Percentiles rank a stretch among this genome's conserved stretches.
Evolutionary conservation across 345 rosid species (phyloP).

Genomic region (Brassica napus): Da-Ae NC_063440.1:9177001-9177500

Average conservation of each 20-base stretch:
- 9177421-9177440: background rate
- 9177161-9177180: conserved; percentile 4
- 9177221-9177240: background rate
- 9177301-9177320: conserved; percentile 31
- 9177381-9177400: conserved; percentile 20
- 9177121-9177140: background rate
- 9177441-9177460: background rate
- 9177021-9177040: background rate
- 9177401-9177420: conserved; percentile 16
- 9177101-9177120: background rate
- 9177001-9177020: background rate
- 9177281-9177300: conserved; percentile 32
- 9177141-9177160: conserved; percentile 3
- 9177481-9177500: conserved; percentile 23
- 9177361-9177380: conserved; percentile 39
- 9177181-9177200: background rate
- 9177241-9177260: conserved; percentile 20
- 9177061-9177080: background rate
- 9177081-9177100: background rate
- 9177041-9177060: background rate
- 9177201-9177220: conserved; percentile 27
- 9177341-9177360: conserved; percentile 41
- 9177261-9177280: conserved; percentile 23
- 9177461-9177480: conserved; percentile 17
- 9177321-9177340: conserved; percentile 24